Evolutionary conservation across 176 grass and related monocot genomes (phyloP).

Genomic region (Metroxylon sagu): DNA sequence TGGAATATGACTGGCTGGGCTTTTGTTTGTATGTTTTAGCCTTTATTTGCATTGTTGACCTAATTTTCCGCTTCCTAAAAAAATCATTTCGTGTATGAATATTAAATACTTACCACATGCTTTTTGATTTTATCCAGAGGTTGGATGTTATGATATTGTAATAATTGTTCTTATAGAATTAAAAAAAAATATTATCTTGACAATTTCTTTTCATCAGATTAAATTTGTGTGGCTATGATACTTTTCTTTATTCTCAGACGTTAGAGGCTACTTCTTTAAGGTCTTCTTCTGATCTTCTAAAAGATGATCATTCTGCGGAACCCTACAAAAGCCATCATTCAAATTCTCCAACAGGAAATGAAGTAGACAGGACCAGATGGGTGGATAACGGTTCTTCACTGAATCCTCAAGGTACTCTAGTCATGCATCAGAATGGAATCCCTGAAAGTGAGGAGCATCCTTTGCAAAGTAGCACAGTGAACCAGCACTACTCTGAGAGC

Average conservation of each 20-base stretch:
- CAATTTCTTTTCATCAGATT: neutral
- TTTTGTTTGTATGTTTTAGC: too few relatives aligned
- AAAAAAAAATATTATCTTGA: too few relatives aligned
- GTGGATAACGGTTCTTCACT: neutral
- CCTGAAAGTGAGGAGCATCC: slow-evolving; percentile 21
- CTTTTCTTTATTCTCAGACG: slow-evolving; percentile 29
- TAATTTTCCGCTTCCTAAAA: too few relatives aligned
- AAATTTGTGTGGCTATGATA: neutral
- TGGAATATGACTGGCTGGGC: too few relatives aligned
- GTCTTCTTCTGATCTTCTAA: neutral
- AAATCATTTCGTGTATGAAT: too few relatives aligned
- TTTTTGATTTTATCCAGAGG: too few relatives aligned
- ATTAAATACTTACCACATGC: too few relatives aligned
- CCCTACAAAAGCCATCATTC: slow-evolving; percentile 16
- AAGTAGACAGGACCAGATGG: slow-evolving; percentile 19
- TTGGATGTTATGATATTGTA: too few relatives aligned
- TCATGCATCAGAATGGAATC: slow-evolving; percentile 27
- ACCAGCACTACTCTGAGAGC: too few relatives aligned
- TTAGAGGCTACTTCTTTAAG: slow-evolving; percentile 21
- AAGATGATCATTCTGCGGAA: slow-evolving; percentile 16
- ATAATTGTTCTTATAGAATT: too few relatives aligned
- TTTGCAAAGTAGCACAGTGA: neutral
- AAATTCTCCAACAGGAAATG: slow-evolving; percentile 6
- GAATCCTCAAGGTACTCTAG: slow-evolving; percentile 18
- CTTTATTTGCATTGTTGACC: too few relatives aligned